Evolutionary conservation across 257 asterid genomes (phyloP).

Genomic region (Paulownia fortunei): DNA sequence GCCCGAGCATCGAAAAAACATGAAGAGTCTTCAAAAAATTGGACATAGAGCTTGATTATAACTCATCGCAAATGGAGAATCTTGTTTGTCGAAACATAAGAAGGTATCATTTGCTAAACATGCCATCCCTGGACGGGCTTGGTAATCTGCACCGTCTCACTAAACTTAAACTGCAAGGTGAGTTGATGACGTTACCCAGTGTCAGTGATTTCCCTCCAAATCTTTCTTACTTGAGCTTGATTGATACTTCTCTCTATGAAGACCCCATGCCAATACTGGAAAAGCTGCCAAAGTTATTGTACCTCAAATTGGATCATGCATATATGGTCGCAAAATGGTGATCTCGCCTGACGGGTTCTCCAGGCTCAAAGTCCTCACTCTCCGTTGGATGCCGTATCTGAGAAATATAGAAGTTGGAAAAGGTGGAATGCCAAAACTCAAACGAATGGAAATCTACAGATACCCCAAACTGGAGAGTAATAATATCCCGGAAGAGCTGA

Average conservation of each 20-base stretch:
- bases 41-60: neutral
- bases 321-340: neutral
- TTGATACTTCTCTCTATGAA: neutral
- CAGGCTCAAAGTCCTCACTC: neutral
- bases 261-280: slow-evolving; percentile 28
- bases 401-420: neutral
- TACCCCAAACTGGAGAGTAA: neutral
- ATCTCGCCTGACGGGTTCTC: slow-evolving; percentile 16
- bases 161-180: slow-evolving; percentile 21
- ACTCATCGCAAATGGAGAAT: neutral
- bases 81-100: neutral
- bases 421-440: slow-evolving; percentile 30
- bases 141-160: neutral
- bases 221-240: slow-evolving; percentile 23
- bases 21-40: slow-evolving; percentile 1
- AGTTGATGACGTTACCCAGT: neutral
- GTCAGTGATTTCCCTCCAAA: slow-evolving; percentile 26
- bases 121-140: neutral
- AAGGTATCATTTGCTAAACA: neutral
- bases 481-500: slow-evolving; percentile 19
- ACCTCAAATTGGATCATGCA: slow-evolving; percentile 10
- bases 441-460: slow-evolving; percentile 15
- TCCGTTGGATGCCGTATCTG: neutral
- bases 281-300: slow-evolving; percentile 9
- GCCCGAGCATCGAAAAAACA: neutral